Percentiles rank a stretch among this genome's conserved stretches.
Conservation (phyloP, 306 rosid genomes). For the Trichosanthes truncata region DNA sequence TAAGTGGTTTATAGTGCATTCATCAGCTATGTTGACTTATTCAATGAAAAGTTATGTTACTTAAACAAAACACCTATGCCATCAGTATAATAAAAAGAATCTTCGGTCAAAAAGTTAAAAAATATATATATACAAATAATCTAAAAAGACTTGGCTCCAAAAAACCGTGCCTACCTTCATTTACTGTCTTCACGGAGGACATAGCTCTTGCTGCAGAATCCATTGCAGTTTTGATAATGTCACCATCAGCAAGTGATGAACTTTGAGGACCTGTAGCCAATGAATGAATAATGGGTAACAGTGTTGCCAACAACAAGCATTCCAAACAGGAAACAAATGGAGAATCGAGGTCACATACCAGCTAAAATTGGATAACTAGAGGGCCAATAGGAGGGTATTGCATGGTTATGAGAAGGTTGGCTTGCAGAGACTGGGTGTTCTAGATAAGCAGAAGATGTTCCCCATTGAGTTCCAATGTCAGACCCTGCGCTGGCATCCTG, state of each 20-base stretch:
- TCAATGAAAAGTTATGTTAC: neutral
- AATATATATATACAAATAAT: neutral
- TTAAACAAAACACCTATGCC: neutral
- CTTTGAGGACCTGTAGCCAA: slow-evolving; percentile 21
- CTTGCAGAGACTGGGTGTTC: slow-evolving; percentile 25
- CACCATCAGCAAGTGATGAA: slow-evolving; percentile 30
- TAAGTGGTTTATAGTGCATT: neutral
- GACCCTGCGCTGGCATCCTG: slow-evolving; percentile 29
- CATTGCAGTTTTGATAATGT: slow-evolving; percentile 45
- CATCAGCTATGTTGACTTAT: neutral
- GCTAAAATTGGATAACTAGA: slow-evolving; percentile 25
- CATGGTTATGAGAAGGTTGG: slow-evolving; percentile 36
- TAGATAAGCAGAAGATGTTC: slow-evolving; percentile 21
- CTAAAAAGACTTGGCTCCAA: neutral
- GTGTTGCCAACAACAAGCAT: slow-evolving; percentile 24
- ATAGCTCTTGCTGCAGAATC: slow-evolving; percentile 71
- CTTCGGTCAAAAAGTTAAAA: neutral
- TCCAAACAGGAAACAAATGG: slow-evolving; percentile 30
- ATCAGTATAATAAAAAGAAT: neutral
- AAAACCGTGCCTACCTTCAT: slow-evolving; percentile 37
- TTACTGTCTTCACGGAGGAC: slow-evolving; percentile 36
- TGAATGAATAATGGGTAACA: slow-evolving; percentile 22
- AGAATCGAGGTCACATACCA: slow-evolving; percentile 29
- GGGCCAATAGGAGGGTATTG: slow-evolving; percentile 42
- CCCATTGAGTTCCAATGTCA: slow-evolving; percentile 22